Evolutionary conservation across 208 protist genomes (phyloP).

Genomic region (Wallacemonas sp.): DNA sequence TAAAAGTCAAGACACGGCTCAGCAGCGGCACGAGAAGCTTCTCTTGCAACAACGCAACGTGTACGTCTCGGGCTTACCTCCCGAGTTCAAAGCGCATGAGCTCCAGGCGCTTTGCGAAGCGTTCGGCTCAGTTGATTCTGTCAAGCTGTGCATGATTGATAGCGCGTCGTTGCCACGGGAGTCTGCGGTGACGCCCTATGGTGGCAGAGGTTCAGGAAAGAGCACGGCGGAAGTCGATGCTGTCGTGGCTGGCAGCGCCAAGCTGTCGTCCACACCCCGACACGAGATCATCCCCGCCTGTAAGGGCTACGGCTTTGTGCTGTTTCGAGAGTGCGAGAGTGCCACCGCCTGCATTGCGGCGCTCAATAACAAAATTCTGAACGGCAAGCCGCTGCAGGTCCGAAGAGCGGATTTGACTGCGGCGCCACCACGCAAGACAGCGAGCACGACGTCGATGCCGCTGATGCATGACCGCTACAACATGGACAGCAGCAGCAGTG

Average conservation of each 20-base stretch:
- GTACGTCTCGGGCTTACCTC: conserved; percentile 64
- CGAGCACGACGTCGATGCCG: conserved; percentile 12
- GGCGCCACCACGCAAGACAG: conserved; percentile 24
- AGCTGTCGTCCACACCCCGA: not conserved
- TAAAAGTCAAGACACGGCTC: conserved; percentile 13
- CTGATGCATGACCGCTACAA: no score
- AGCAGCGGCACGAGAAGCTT: conserved; percentile 33
- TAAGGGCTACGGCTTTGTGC: conserved; percentile 65
- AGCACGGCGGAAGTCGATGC: no score
- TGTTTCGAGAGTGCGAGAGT: conserved; percentile 48
- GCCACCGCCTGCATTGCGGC: conserved; percentile 54
- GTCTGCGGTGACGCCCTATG: no score
- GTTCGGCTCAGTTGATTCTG: conserved; percentile 60
- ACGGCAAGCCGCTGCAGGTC: conserved; percentile 52
- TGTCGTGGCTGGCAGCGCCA: no score
- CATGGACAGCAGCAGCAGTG: no score
- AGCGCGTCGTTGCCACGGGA: conserved; percentile 9
- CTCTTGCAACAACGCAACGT: conserved; percentile 65
- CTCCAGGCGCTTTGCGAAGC: conserved; percentile 34
- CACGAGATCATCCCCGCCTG: conserved; percentile 17
- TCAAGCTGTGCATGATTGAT: conserved; percentile 55
- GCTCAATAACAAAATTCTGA: conserved; percentile 40
- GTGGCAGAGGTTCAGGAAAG: no score
- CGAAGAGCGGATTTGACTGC: conserved; percentile 56
- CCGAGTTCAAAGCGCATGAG: conserved; percentile 25